Conservation (phyloP, 1,284 basidiomycete genomes). For the Golubevia sp. region DNA sequence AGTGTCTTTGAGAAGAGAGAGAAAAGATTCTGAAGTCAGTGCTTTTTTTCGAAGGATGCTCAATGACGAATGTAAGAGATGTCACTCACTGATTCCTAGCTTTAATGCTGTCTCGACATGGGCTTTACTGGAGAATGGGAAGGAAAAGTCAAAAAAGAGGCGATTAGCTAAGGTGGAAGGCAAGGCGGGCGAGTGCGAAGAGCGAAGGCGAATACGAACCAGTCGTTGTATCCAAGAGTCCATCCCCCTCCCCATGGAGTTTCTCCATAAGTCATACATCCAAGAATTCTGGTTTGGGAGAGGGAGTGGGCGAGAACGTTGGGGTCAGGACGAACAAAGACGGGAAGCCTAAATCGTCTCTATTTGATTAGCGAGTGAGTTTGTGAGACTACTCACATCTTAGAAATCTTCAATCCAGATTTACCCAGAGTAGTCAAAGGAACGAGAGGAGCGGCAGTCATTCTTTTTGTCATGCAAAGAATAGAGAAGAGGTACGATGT, state of each 20-base stretch:
- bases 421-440: background rate
- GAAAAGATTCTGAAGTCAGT: background rate
- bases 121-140: background rate
- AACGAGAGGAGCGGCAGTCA: conserved; percentile 1
- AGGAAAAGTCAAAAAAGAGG: background rate
- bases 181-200: background rate
- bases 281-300: background rate
- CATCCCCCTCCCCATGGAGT: background rate
- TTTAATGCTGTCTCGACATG: background rate
- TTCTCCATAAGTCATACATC: background rate
- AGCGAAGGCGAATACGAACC: background rate
- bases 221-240: background rate
- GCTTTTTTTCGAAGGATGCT: background rate
- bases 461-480: background rate
- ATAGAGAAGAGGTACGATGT: background rate
- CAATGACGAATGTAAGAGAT: background rate
- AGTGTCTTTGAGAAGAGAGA: background rate
- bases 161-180: background rate
- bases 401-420: background rate
- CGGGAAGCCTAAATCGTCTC: too few species aligned
- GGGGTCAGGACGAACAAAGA: background rate
- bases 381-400: background rate
- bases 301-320: background rate
- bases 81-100: background rate
- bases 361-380: background rate